Percentiles rank a stretch among this genome's conserved stretches.
These are phyloP conservation scores for Trichoderma sp. DNA, from an alignment of 2,329 filamentous ascomycete species.

Conservation along the genomic window DNA sequence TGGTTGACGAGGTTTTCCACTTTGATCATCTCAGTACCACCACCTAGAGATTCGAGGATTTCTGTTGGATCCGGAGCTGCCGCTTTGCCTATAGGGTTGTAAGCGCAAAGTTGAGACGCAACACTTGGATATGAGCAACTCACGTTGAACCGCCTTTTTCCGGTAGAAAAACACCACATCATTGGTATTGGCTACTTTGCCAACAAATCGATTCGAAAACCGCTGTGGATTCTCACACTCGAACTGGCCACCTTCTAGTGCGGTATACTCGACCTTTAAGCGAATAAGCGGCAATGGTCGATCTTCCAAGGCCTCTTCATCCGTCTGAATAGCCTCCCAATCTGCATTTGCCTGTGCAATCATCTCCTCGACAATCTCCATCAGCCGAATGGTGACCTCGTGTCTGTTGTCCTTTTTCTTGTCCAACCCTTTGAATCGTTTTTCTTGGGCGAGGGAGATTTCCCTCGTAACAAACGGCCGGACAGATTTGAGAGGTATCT, in stretches of 20 bases:
- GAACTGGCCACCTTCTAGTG: constrained; percentile 79
- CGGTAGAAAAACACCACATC: constrained; percentile 92
- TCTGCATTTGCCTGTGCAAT: constrained; percentile 79
- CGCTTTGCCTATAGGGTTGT: constrained; percentile 30
- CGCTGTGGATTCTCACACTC: constrained; percentile 94
- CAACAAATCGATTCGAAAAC: constrained; percentile 87
- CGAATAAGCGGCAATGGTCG: constrained; percentile 79
- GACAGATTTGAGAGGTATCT: constrained; percentile 81
- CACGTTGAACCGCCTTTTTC: constrained; percentile 65
- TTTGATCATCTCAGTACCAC: constrained; percentile 65
- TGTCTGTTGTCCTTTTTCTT: constrained; percentile 79
- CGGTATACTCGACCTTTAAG: constrained; percentile 85
- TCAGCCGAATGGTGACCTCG: constrained; percentile 73
- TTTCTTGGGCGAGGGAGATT: constrained; percentile 71
- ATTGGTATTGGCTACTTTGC: constrained; percentile 88
- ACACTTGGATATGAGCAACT: constrained; percentile 9
- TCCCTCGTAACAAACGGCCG: constrained; percentile 88
- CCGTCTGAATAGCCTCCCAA: constrained; percentile 76
- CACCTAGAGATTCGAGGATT: constrained; percentile 52
- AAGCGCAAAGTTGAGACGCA: neutral
- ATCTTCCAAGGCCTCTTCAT: constrained; percentile 55
- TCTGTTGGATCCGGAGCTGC: constrained; percentile 58
- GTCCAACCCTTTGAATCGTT: constrained; percentile 71
- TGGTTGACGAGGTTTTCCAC: constrained; percentile 87
- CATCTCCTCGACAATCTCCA: constrained; percentile 76